Evolutionary conservation across 73 alveolate species (phyloP), one percentile per base, ranked within the genome.

Genomic region (Paramecium sonneborni): DNA sequence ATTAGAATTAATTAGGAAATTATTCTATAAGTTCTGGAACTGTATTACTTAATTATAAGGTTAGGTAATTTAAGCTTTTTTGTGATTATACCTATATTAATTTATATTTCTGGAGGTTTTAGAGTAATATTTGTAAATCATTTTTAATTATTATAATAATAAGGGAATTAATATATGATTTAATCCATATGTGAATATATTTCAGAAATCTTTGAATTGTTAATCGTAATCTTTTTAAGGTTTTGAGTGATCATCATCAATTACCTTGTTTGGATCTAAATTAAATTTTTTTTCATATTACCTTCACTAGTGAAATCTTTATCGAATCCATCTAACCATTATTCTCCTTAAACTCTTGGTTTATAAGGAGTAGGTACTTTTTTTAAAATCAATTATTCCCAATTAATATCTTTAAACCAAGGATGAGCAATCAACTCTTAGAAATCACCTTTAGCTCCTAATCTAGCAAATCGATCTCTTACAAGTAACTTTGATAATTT

Each of bases 361-460:
- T 88, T 88, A 28, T 69, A 88, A 20, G 99, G 99, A 32, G 99
- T 99, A 28, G 85, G 95, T 24, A 96, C 76, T 94, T 97, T 88
- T 91, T 95, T 97, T 46, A 92, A 88, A 41, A 85, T 91, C 67
- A 98, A 96, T 76, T 95, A 93, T 35, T 96, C 96, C 99, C 99
- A 98, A 93, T 98, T 97, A 43, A 98, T 97, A 37, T 95, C 98
- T 87, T 84, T 85, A 93, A 98, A 97, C 96, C 96, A 98, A 28
- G 96, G 98, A 94, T 97, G 99, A 20, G 94, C 93, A 86, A 94
- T 96, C 8, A 98, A 92, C 85, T 98, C 99, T 82, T 95, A 92
- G 67, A 96, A 97, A 85, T 97, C 99, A 24, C 97, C 98, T 87
- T 95, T 93, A 23, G 98, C 95, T 35, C 99, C 99, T 35, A 97